phyloP scores from a whole-genome alignment of 768 basidiomycete species.

The Calocybe cyanea region DNA sequence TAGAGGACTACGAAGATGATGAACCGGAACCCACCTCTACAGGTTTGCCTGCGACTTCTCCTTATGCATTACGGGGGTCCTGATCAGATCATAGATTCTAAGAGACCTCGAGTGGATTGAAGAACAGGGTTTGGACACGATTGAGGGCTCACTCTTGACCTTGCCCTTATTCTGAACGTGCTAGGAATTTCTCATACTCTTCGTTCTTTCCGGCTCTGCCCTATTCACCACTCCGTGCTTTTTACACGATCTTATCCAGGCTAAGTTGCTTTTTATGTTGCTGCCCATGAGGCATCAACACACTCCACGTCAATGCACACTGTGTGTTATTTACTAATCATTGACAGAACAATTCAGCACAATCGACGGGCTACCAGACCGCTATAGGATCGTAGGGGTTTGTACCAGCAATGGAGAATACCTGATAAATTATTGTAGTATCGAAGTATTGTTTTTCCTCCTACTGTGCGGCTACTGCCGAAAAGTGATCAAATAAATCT shows the following conservation, averaged over 20 bases:
- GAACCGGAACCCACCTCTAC: conserved; percentile 36
- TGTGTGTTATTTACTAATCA: not conserved
- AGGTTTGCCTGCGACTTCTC: conserved; percentile 27
- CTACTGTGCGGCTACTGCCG: not conserved
- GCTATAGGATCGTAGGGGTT: not conserved
- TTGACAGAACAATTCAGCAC: not conserved
- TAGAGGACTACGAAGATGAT: conserved; percentile 24
- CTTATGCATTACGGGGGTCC: not conserved
- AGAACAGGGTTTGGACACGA: not conserved
- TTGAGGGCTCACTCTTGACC: no score
- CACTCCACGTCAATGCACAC: not conserved
- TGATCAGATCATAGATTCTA: conserved; percentile 8
- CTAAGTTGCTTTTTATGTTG: conserved; percentile 10
- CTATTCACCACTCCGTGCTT: no score
- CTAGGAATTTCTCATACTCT: not conserved
- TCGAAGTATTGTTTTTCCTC: not conserved
- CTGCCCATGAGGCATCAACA: conserved; percentile 2
- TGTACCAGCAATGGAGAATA: not conserved
- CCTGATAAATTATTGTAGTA: not conserved
- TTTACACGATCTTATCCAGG: no score
- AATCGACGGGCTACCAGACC: no score
- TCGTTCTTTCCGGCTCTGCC: not conserved
- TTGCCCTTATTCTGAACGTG: no score
- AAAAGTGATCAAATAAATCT: no score
- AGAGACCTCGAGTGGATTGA: conserved; percentile 17